Conservation (phyloP, 2,329 filamentous ascomycete species). For the Colletotrichum lindemuthianum region DNA sequence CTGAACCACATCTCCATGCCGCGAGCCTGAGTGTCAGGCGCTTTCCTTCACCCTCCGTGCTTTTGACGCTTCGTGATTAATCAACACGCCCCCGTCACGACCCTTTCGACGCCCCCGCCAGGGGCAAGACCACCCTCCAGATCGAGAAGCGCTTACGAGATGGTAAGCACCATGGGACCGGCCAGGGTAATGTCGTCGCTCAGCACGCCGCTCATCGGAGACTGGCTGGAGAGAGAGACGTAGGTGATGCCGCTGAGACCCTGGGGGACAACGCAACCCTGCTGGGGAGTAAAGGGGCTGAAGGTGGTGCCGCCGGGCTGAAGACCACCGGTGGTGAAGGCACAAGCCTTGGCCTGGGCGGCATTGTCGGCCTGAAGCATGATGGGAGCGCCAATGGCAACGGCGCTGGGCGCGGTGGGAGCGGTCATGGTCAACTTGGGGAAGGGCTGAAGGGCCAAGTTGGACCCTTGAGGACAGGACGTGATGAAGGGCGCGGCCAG, state of each 20-base stretch:
- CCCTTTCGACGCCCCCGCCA: slow-evolving; percentile 12
- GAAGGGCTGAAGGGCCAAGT: slow-evolving; percentile 72
- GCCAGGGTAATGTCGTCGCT: slow-evolving; percentile 73
- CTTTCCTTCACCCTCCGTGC: slow-evolving; percentile 2
- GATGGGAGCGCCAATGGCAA: slow-evolving; percentile 53
- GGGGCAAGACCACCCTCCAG: not conserved
- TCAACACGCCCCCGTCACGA: slow-evolving; percentile 26
- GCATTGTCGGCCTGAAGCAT: slow-evolving; percentile 62
- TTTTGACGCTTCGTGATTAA: slow-evolving; percentile 31
- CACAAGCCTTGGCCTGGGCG: slow-evolving; percentile 67
- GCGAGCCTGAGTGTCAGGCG: slow-evolving; percentile 26
- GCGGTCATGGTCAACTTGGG: slow-evolving; percentile 61
- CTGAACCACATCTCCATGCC: slow-evolving; percentile 27
- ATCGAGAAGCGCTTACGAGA: slow-evolving; percentile 51
- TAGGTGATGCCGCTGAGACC: slow-evolving; percentile 72
- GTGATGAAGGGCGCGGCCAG: slow-evolving; percentile 78
- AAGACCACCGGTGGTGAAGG: slow-evolving; percentile 71
- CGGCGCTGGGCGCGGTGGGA: slow-evolving; percentile 56
- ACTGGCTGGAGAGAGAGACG: slow-evolving; percentile 69
- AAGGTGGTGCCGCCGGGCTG: slow-evolving; percentile 69
- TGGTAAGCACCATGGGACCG: slow-evolving; percentile 68
- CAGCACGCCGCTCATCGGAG: slow-evolving; percentile 60
- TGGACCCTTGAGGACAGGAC: slow-evolving; percentile 73
- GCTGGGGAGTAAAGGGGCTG: slow-evolving; percentile 61
- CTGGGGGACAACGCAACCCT: slow-evolving; percentile 69